Conservation (phyloP, 2,329 filamentous ascomycete genomes). For the Trichoderma koningiopsis region DNA sequence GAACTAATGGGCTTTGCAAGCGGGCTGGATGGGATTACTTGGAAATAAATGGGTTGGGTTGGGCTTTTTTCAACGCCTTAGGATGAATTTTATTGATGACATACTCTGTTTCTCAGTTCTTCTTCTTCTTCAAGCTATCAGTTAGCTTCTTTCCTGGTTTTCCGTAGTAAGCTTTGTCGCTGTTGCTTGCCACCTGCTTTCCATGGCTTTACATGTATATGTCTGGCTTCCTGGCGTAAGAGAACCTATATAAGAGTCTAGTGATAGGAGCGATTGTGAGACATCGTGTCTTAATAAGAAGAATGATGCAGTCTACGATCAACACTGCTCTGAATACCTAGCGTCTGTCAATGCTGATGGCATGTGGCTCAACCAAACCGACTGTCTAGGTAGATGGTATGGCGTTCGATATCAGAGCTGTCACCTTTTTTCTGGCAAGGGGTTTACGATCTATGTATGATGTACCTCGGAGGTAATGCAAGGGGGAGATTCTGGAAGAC, state of each 20-base stretch:
- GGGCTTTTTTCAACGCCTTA: background rate
- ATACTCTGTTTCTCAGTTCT: background rate
- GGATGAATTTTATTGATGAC: background rate
- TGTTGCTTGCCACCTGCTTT: background rate
- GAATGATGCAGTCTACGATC: background rate
- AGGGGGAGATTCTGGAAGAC: background rate
- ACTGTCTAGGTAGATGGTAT: background rate
- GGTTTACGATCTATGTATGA: background rate
- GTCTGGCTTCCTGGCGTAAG: background rate
- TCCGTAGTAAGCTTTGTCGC: background rate
- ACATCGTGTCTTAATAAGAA: background rate
- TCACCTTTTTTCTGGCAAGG: background rate
- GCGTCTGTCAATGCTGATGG: background rate
- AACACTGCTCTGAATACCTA: background rate
- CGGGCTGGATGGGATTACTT: background rate
- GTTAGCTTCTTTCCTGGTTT: background rate
- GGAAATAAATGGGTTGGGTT: background rate
- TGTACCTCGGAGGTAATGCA: background rate
- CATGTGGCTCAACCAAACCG: background rate
- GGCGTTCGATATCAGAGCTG: background rate
- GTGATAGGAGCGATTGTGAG: background rate
- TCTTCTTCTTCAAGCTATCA: background rate
- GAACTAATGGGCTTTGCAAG: constrained; percentile 6
- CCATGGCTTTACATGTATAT: background rate
- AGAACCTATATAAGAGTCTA: background rate